Conservation (phyloP, 441 rosid species). For the Capsella rubella region DNA sequence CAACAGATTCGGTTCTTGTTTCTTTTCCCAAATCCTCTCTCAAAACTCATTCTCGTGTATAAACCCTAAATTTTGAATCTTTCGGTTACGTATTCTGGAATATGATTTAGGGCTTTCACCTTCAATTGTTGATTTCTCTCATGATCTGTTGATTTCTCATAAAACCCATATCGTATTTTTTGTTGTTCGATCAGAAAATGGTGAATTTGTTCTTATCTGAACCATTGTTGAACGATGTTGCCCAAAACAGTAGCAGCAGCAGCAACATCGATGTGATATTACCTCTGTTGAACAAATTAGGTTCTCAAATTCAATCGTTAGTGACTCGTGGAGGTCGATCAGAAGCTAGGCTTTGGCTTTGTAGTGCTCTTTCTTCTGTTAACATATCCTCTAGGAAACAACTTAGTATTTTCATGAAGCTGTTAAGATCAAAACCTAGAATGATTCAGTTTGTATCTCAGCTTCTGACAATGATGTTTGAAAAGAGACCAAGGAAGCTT, state of each 20-base stretch:
- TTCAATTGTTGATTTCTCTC: neutral
- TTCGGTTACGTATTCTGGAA: neutral
- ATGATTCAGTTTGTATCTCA: conserved; percentile 63
- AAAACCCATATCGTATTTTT: neutral
- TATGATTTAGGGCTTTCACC: neutral
- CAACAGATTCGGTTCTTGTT: neutral
- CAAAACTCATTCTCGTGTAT: neutral
- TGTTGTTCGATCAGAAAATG: conserved; percentile 26
- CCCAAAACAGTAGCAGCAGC: conserved; percentile 40
- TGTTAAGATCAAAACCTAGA: conserved; percentile 57
- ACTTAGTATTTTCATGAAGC: conserved; percentile 58
- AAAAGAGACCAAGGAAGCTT: conserved; percentile 56
- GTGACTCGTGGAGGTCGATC: conserved; percentile 64
- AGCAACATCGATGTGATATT: conserved; percentile 47
- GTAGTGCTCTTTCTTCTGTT: conserved; percentile 55
- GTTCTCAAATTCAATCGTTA: conserved; percentile 65
- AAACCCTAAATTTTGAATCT: neutral
- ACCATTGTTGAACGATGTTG: conserved; percentile 46
- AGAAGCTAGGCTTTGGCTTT: conserved; percentile 89
- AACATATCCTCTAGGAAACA: conserved; percentile 56
- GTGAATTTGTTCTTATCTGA: conserved; percentile 57
- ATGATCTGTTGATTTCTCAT: too few species aligned
- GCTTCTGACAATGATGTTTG: conserved; percentile 66
- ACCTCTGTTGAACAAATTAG: conserved; percentile 57
- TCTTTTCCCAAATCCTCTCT: neutral